Base-by-base conservation (phyloP, 192 early-diverging fungal species). In the Borealophlyctis nickersoniae region DNA sequence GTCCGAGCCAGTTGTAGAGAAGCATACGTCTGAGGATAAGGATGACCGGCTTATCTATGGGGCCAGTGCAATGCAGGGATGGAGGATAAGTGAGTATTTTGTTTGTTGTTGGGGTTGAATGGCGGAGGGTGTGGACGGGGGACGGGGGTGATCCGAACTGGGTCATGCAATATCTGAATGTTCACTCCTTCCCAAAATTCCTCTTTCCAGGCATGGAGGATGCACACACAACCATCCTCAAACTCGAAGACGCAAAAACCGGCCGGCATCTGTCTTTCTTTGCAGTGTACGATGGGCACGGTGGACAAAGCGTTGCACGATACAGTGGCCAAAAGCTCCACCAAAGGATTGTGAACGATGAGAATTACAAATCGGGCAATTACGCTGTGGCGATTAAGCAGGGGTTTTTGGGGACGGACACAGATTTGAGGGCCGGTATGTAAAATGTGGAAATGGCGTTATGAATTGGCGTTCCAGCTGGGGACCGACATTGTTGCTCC, bases 261-360 rank as follows among this genome's bases (percentile, higher is more conserved):
- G 83, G 80, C 24, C 64, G 70, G 50, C 64, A 71, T 26, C 55
- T 77, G 50, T 89, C 89, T 26, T 96, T 95, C 74, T 98, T 96
- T 83, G 92, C 87, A n/a, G 94, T 98, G 19, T 98, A 88, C 74
- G 96, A 98, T 72, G 96, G 96, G 3, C 96, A 98, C 69, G 96
- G 93, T 70, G 92, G 92, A 4, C 60, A 76, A 30, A 82, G 80
- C 64, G 87, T 93, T 22, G 95, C 97, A 29, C 88, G 87, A 71
- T 95, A 88, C 66, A 82, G 89, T 27, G 95, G 94, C 14, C 77
- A 82, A 5, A 66, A 83, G 34, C 77, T 98, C 50, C 92, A 97
- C 67, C 68, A 84, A 30, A 79, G 80, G 53, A 85, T 99, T 32
- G 71, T 83, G 3, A 68, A 77, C 33, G 77, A 87, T 14, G 69